Evolutionary conservation across 768 basidiomycete species (phyloP).

Genomic region (Pulveroboletus frians): DNA sequence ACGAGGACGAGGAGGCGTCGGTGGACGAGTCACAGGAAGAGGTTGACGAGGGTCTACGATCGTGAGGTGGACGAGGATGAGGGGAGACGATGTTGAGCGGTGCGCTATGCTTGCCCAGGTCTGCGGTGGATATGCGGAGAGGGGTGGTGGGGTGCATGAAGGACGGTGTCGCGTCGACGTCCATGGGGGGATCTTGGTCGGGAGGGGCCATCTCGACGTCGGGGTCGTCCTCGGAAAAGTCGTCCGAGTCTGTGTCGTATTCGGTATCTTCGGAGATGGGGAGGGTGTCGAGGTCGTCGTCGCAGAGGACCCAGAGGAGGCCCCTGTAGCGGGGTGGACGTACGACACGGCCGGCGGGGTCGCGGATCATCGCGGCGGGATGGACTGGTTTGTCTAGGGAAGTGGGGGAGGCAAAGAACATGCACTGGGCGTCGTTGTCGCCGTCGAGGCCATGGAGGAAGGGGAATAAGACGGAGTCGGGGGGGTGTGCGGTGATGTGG

Average conservation of each 20-base stretch:
- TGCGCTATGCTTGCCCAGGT: not conserved
- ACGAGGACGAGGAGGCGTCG: constrained; percentile 20
- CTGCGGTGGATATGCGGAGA: constrained; percentile 29
- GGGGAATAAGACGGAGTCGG: constrained; percentile 80
- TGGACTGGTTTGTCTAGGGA: constrained; percentile 13
- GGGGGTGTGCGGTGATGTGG: constrained; percentile 66
- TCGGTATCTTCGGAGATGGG: constrained; percentile 24
- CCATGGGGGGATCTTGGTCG: constrained; percentile 28
- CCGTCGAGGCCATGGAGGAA: constrained; percentile 87
- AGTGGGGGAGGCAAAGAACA: constrained; percentile 57
- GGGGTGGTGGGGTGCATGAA: constrained; percentile 37
- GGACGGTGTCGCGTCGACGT: constrained; percentile 21
- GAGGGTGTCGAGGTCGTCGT: constrained; percentile 50
- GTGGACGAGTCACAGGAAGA: constrained; percentile 22
- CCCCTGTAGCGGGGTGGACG: constrained; percentile 55
- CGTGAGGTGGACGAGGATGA: constrained; percentile 6
- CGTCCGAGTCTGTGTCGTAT: constrained; percentile 29
- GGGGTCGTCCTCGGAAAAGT: constrained; percentile 22
- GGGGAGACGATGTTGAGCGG: constrained; percentile 14
- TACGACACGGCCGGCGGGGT: constrained; percentile 21
- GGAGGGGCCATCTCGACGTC: constrained; percentile 28
- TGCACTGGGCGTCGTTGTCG: constrained; percentile 71
- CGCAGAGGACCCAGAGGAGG: constrained; percentile 76
- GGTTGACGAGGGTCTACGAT: constrained; percentile 30
- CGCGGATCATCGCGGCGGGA: constrained; percentile 24